Base-by-base conservation (phyloP, 106 monocot species). In the Ottelia alismoides region DNA sequence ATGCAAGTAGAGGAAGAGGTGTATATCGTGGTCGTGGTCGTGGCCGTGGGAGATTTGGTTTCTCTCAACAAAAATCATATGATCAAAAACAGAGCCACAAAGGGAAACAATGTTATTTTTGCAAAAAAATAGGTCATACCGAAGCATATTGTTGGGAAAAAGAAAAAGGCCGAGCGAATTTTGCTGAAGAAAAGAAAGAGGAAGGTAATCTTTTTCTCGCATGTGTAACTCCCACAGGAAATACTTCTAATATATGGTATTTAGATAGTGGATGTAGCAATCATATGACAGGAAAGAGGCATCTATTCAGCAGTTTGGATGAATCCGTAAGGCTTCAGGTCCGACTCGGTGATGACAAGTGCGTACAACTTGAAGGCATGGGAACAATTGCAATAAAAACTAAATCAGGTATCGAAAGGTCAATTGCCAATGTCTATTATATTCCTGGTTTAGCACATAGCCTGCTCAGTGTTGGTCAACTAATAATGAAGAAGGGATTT, bases 181-280 rank as follows among this genome's bases (percentile, higher is more conserved):
- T 47, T 47, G 47, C 47, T 11, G 47, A 30, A 18, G 28, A 55
- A 17, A 55, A 55, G 1, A 63, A 63, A 47, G 58, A 45, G 25
- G 44, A 61, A 19, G 48, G 48, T 49, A 61, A 48, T 32, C 1
- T 65, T 3, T 65, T n/a, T n/a, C n/a, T n/a, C n/a, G n/a, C n/a
- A n/a, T n/a, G n/a, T n/a, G n/a, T n/a, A n/a, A n/a, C n/a, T 65
- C 19, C 27, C 18, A 30, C 44, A 47, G 14, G 54, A 40, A 49
- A 14, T 55, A 28, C 18, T 5, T 18, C 27, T 43, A 7, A 54
- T 54, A 21, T 65, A 11, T 55, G 43, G 65, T 47, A 40, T 28
- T 12, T 55, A 30, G 55, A 30, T 56, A 55, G 21, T 45, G 45
- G 52, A 10, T 55, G 27, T 14, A 56, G 27, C 45, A 57, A 56